These are phyloP conservation scores for Candida ovalis DNA, from an alignment of 805 yeast genomes.

Conservation along the genomic window DNA sequence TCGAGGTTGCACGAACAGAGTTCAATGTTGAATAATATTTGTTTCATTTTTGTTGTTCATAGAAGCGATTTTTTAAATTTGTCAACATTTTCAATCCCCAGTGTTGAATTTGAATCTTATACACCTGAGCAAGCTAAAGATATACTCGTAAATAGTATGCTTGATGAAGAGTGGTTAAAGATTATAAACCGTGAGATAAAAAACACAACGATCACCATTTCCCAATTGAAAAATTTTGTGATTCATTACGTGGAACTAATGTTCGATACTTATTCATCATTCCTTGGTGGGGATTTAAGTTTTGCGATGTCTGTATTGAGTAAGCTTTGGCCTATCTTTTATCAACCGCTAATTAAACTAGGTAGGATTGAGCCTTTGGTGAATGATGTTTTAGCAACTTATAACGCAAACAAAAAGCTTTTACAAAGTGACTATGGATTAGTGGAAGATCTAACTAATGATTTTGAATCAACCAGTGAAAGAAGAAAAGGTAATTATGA, in stretches of 20 bases:
- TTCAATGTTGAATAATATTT: constrained; percentile 27
- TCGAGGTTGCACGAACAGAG: constrained; percentile 41
- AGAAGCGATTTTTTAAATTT: constrained; percentile 36
- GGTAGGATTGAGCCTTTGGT: constrained; percentile 17
- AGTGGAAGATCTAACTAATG: constrained; percentile 16
- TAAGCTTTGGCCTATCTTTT: constrained; percentile 30
- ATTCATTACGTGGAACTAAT: constrained; percentile 39
- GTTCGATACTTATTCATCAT: constrained; percentile 41
- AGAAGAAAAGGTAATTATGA: constrained; percentile 32
- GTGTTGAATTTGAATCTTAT: constrained; percentile 37
- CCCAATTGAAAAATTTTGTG: constrained; percentile 19
- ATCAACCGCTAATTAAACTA: constrained; percentile 20
- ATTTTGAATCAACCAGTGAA: constrained; percentile 1
- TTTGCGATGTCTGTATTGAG: constrained; percentile 30
- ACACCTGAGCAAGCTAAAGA: constrained; percentile 32
- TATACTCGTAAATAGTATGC: constrained; percentile 29
- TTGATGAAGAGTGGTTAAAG: constrained; percentile 14
- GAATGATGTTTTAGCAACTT: constrained; percentile 28
- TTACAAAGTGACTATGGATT: constrained; percentile 25
- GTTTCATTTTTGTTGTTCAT: constrained; percentile 38
- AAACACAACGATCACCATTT: constrained; percentile 4
- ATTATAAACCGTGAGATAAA: neutral
- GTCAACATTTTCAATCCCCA: constrained; percentile 39
- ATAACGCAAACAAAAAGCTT: constrained; percentile 21
- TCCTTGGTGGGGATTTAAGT: constrained; percentile 42